phyloP scores from a whole-genome alignment of 2,329 filamentous ascomycete species.

The Dothistroma pini region DNA sequence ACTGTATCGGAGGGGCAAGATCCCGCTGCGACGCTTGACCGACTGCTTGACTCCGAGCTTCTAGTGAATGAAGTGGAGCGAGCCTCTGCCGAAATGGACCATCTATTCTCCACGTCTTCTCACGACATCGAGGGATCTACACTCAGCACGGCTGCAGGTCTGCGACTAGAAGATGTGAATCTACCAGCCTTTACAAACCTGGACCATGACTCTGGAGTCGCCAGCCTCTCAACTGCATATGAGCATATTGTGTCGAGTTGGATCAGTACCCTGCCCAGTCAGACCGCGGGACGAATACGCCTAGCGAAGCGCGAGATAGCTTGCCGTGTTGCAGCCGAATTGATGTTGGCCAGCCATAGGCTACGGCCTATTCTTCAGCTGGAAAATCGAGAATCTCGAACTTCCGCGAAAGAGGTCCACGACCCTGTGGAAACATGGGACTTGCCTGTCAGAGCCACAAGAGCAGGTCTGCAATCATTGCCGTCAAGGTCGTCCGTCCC shows the following conservation, averaged over 20 bases:
- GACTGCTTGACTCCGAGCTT: not conserved
- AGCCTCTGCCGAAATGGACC: not conserved
- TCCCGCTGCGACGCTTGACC: not conserved
- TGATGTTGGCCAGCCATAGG: constrained; percentile 36
- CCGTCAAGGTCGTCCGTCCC: constrained; percentile 2
- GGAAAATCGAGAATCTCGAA: constrained; percentile 5
- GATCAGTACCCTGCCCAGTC: constrained; percentile 24
- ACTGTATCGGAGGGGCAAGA: not conserved
- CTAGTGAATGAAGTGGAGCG: not conserved
- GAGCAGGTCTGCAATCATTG: not conserved
- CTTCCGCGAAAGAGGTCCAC: constrained; percentile 5
- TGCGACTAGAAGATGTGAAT: not conserved
- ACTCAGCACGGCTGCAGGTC: not conserved
- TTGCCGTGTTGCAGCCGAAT: constrained; percentile 34
- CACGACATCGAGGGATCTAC: not conserved
- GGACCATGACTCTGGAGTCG: not conserved
- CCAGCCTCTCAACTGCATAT: constrained; percentile 16
- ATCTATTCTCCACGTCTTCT: not conserved
- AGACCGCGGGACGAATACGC: constrained; percentile 27
- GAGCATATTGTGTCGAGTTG: constrained; percentile 26
- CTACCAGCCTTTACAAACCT: not conserved
- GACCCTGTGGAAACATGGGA: constrained; percentile 10
- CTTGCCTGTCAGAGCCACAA: constrained; percentile 16
- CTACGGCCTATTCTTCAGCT: constrained; percentile 7
- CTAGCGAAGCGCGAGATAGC: constrained; percentile 33